phyloP scores from a whole-genome alignment of 306 rosid genomes.

The Vachellia pachyceras region DNA sequence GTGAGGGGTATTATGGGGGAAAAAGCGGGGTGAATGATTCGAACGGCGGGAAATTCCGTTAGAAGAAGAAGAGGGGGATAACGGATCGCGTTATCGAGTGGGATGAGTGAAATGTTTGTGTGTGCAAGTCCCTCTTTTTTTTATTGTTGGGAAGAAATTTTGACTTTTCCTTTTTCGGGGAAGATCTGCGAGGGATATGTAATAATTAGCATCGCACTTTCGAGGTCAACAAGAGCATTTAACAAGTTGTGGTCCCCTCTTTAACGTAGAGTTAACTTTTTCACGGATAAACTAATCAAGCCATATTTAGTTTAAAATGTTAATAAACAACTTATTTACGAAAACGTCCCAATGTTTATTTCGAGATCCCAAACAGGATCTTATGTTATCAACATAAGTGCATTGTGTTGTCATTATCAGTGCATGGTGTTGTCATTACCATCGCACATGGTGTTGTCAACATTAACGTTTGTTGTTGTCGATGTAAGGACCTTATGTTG shows the following conservation, averaged over 20 bases:
- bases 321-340: no score
- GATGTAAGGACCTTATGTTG: no score
- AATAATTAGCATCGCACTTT: conserved; percentile 86
- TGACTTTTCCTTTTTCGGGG: conserved; percentile 43
- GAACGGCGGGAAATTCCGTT: conserved; percentile 59
- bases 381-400: no score
- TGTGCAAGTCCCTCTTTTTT: not conserved
- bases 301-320: no score
- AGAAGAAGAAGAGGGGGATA: conserved; percentile 44
- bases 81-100: conserved; percentile 81
- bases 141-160: conserved; percentile 36
- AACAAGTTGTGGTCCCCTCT: conserved; percentile 43
- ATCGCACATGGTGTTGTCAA: no score
- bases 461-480: no score
- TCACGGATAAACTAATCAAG: no score
- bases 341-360: no score
- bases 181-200: conserved; percentile 41
- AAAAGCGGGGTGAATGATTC: not conserved
- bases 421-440: no score
- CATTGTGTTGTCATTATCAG: no score
- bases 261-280: no score
- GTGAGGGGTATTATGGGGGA: conserved; percentile 33
- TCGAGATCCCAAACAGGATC: no score
- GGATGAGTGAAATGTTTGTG: conserved; percentile 41
- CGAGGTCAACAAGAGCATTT: conserved; percentile 34